These are phyloP conservation scores for Colletotrichum sp. DNA, from an alignment of 2,329 filamentous ascomycete species.

Conservation along the genomic window DNA sequence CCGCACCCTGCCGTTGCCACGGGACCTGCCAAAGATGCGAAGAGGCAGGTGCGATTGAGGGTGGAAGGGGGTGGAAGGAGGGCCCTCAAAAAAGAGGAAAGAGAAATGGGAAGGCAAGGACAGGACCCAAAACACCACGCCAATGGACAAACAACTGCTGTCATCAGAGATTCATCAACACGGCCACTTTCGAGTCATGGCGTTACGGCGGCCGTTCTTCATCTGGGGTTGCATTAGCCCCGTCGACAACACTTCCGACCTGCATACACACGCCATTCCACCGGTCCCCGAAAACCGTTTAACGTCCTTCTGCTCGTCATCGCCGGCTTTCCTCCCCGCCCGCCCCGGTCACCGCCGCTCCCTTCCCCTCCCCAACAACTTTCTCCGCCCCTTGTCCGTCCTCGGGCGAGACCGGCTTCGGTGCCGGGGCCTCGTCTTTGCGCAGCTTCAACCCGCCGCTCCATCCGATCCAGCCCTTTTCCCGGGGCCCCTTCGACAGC, in stretches of 20 bases:
- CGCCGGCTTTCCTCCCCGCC: not conserved
- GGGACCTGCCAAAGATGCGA: not conserved
- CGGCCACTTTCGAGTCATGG: not conserved
- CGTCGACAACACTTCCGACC: not conserved
- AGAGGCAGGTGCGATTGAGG: not conserved
- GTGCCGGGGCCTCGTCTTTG: not conserved
- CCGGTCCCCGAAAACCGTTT: not conserved
- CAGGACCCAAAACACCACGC: not conserved
- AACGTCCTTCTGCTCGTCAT: not conserved
- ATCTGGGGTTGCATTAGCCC: not conserved
- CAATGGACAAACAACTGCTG: not conserved
- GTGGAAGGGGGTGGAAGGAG: not conserved
- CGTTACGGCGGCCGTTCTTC: not conserved
- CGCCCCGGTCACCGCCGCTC: constrained; percentile 3
- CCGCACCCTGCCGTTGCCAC: not conserved
- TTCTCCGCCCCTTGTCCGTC: not conserved
- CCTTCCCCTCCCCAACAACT: not conserved
- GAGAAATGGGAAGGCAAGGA: not conserved
- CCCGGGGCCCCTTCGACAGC: constrained; percentile 16
- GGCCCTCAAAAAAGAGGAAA: not conserved
- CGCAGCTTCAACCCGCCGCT: constrained; percentile 11
- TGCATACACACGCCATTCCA: not conserved
- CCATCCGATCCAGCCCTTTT: constrained; percentile 21
- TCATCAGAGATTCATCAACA: not conserved
- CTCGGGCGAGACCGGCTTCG: constrained; percentile 6